phyloP scores from a whole-genome alignment of 169 alveolate species.

The Ichthyophthirius multifiliis region DNA sequence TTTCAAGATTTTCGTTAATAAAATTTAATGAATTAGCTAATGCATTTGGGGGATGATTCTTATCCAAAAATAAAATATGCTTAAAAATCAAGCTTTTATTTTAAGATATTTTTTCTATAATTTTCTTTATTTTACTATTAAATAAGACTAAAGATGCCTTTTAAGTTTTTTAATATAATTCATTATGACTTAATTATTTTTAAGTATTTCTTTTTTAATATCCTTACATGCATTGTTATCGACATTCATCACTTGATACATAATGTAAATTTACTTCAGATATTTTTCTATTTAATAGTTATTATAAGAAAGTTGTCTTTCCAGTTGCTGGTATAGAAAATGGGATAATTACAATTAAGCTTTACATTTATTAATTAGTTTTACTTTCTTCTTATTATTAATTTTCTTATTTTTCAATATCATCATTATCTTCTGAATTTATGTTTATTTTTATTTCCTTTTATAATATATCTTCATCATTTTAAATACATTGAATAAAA shows the following conservation, averaged over 20 bases:
- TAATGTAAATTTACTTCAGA: constrained; percentile 28
- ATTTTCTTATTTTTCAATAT: neutral
- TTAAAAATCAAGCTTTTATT: neutral
- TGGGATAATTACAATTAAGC: constrained; percentile 5
- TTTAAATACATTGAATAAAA: constrained; percentile 34
- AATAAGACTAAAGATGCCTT: constrained; percentile 45
- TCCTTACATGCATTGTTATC: constrained; percentile 53
- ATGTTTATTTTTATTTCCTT: neutral
- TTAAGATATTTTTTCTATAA: constrained; percentile 10
- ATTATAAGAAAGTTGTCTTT: constrained; percentile 38
- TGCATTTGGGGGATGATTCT: constrained; percentile 72
- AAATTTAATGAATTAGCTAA: constrained; percentile 40
- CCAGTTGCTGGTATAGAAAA: constrained; percentile 31
- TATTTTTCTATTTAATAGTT: constrained; percentile 25
- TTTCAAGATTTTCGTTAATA: constrained; percentile 34
- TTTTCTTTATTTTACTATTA: constrained; percentile 47
- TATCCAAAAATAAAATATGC: constrained; percentile 59
- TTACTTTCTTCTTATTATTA: neutral
- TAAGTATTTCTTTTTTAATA: neutral
- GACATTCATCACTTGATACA: constrained; percentile 50
- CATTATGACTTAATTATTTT: neutral
- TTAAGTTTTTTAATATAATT: constrained; percentile 1
- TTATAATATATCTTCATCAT: neutral
- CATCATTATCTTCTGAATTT: neutral
- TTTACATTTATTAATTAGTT: neutral